phyloP scores from a whole-genome alignment of 129 eudicot genomes.

The Flaveria trinervia region DNA sequence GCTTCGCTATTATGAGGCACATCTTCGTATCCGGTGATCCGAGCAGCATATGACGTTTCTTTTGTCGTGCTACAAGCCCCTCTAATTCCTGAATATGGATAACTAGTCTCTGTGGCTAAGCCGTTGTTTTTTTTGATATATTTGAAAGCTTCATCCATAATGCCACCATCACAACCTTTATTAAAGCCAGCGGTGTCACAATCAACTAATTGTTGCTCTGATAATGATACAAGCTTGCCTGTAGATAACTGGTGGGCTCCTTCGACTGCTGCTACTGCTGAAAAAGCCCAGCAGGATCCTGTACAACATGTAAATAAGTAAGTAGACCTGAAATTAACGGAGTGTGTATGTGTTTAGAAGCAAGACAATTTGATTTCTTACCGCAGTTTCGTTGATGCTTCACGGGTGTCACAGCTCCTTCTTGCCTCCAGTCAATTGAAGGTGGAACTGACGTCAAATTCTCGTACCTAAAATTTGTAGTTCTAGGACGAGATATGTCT shows the following conservation, averaged over 20 bases:
- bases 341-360: neutral
- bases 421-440: slow-evolving; percentile 31
- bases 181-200: slow-evolving; percentile 15
- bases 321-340: neutral
- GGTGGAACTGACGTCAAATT: slow-evolving; percentile 11
- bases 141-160: slow-evolving; percentile 28
- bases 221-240: slow-evolving; percentile 22
- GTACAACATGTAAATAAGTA: neutral
- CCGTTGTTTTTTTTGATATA: slow-evolving; percentile 27
- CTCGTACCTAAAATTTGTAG: slow-evolving; percentile 16
- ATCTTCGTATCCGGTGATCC: slow-evolving; percentile 28
- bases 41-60: slow-evolving; percentile 3
- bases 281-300: slow-evolving; percentile 39
- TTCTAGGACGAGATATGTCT: slow-evolving; percentile 3
- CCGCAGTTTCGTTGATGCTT: slow-evolving; percentile 32
- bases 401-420: slow-evolving; percentile 31
- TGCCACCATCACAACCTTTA: slow-evolving; percentile 28
- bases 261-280: slow-evolving; percentile 29
- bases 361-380: slow-evolving; percentile 1
- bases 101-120: slow-evolving; percentile 18
- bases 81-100: slow-evolving; percentile 24
- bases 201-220: slow-evolving; percentile 39
- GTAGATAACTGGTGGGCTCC: slow-evolving; percentile 22
- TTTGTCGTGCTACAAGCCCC: slow-evolving; percentile 16
- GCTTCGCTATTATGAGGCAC: slow-evolving; percentile 29